Evolutionary conservation across 139 green algal species (phyloP).

Genomic region (Picocystis salinarum): DNA sequence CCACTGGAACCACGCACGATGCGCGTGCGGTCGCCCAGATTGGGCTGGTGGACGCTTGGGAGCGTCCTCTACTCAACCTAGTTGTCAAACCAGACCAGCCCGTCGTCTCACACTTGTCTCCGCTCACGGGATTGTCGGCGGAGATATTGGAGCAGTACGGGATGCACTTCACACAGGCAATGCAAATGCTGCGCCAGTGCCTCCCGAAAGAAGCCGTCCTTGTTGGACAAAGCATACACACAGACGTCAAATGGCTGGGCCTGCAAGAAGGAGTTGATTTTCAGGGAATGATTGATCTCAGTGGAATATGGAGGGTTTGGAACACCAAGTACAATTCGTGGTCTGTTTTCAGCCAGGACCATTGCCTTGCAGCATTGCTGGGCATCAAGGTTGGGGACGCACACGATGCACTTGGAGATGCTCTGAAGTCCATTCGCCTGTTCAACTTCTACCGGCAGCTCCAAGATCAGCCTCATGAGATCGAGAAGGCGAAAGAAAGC

Average conservation of each 20-base stretch:
- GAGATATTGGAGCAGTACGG: conserved; percentile 40
- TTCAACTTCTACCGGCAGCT: conserved; percentile 54
- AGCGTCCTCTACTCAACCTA: conserved; percentile 52
- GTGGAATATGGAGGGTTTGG: conserved; percentile 60
- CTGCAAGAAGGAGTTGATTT: conserved; percentile 65
- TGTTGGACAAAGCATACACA: conserved; percentile 67
- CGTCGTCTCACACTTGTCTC: conserved; percentile 63
- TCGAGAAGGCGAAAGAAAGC: conserved; percentile 22
- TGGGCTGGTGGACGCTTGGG: conserved; percentile 41
- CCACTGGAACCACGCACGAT: conserved; percentile 68
- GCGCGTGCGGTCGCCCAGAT: conserved; percentile 56
- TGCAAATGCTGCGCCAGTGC: conserved; percentile 21
- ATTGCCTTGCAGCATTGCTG: conserved; percentile 30
- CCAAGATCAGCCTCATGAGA: conserved; percentile 10
- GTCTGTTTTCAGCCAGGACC: conserved; percentile 43
- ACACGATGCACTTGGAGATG: conserved; percentile 53
- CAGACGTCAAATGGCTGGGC: conserved; percentile 67
- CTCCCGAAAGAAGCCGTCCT: conserved; percentile 43
- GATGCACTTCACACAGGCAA: conserved; percentile 37
- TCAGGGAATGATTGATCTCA: conserved; percentile 43
- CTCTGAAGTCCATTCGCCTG: conserved; percentile 66
- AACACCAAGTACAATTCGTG: conserved; percentile 51
- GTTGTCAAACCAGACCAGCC: conserved; percentile 41
- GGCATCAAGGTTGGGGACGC: conserved; percentile 19
- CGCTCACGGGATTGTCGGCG: conserved; percentile 48